phyloP scores from a whole-genome alignment of 169 alveolate genomes.

The Plasmodium gonderi region DNA sequence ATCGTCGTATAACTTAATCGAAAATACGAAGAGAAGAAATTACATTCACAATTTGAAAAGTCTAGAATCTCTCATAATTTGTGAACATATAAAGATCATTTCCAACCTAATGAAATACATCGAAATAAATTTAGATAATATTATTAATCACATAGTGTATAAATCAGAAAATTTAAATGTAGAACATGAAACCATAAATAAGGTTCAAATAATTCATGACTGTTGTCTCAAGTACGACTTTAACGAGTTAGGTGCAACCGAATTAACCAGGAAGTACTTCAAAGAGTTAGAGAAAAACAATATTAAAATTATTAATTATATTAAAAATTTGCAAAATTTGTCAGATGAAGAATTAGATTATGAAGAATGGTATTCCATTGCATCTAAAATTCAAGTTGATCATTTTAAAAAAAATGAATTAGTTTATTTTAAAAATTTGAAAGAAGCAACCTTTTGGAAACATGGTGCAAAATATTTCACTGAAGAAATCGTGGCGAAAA shows the following conservation, averaged over 20 bases:
- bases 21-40: neutral
- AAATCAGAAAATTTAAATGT: constrained; percentile 12
- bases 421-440: constrained; percentile 25
- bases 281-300: constrained; percentile 30
- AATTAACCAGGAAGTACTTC: constrained; percentile 42
- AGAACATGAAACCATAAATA: constrained; percentile 6
- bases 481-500: neutral
- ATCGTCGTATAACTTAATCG: neutral
- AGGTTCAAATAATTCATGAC: constrained; percentile 11
- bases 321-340: constrained; percentile 15
- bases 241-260: constrained; percentile 68
- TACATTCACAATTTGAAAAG: constrained; percentile 25
- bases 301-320: constrained; percentile 35
- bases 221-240: constrained; percentile 62
- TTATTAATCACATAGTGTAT: constrained; percentile 19
- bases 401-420: constrained; percentile 45
- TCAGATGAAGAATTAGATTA: constrained; percentile 66
- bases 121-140: constrained; percentile 32
- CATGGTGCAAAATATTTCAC: constrained; percentile 32
- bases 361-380: constrained; percentile 59
- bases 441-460: constrained; percentile 60
- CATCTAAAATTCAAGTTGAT: constrained; percentile 56
- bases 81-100: constrained; percentile 38
- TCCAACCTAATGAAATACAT: constrained; percentile 42
- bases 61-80: constrained; percentile 19